phyloP scores from a whole-genome alignment of 768 basidiomycete genomes.

The Suillus luteus region DNA sequence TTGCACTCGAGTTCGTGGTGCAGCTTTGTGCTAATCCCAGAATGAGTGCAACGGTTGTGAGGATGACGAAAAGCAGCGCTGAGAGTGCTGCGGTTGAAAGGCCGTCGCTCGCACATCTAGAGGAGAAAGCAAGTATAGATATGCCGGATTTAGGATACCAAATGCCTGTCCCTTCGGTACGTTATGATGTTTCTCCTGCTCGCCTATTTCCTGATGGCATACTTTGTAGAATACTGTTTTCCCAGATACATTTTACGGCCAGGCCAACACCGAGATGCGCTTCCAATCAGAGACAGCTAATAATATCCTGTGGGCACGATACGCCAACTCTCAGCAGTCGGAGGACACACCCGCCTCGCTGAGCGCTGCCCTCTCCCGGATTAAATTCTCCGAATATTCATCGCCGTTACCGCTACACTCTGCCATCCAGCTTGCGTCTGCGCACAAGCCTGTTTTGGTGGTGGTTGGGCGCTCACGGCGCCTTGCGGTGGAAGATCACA shows the following conservation, averaged over 20 bases:
- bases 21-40: slow-evolving; percentile 69
- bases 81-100: slow-evolving; percentile 57
- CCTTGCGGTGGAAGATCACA: slow-evolving; percentile 60
- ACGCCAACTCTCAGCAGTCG: slow-evolving; percentile 36
- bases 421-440: slow-evolving; percentile 46
- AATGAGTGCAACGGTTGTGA: slow-evolving; percentile 73
- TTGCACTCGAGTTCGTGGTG: slow-evolving; percentile 78
- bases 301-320: slow-evolving; percentile 72
- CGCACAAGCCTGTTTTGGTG: slow-evolving; percentile 51
- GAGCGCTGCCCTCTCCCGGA: slow-evolving; percentile 54
- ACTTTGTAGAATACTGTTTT: slow-evolving; percentile 45
- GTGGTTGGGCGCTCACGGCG: slow-evolving; percentile 78
- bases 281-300: slow-evolving; percentile 85
- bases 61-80: slow-evolving; percentile 45
- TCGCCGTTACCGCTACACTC: slow-evolving; percentile 58
- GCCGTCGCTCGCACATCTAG: slow-evolving; percentile 55
- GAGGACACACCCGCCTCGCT: slow-evolving; percentile 13
- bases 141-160: slow-evolving; percentile 22
- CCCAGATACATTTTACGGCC: slow-evolving; percentile 74
- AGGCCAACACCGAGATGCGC: slow-evolving; percentile 60
- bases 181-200: slow-evolving; percentile 14
- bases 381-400: slow-evolving; percentile 56
- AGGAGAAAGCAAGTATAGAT: slow-evolving; percentile 47
- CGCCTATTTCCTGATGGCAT: slow-evolving; percentile 11
- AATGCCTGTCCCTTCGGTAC: slow-evolving; percentile 6